Evolutionary conservation across 768 basidiomycete genomes (phyloP).

Genomic region (Trametes meyenii): DNA sequence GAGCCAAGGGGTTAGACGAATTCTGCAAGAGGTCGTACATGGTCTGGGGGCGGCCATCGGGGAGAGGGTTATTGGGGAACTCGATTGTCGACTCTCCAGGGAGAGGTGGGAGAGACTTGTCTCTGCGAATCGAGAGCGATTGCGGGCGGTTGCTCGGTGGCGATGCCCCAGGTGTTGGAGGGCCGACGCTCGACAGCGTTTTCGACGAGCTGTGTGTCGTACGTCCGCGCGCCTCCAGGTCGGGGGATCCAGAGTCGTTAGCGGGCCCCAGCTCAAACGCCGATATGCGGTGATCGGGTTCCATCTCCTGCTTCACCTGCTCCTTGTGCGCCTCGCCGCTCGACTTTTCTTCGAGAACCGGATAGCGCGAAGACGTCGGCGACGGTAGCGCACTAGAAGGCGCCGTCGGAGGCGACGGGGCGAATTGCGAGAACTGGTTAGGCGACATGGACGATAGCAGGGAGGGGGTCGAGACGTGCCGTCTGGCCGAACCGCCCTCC

Average conservation of each 20-base stretch:
- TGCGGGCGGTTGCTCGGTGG: conserved; percentile 22
- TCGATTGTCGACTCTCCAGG: conserved; percentile 49
- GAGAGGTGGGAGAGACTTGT: conserved; percentile 80
- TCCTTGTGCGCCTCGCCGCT: conserved; percentile 46
- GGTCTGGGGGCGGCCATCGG: conserved; percentile 63
- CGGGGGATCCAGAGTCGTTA: conserved; percentile 29
- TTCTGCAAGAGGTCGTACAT: conserved; percentile 59
- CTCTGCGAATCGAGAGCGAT: conserved; percentile 45
- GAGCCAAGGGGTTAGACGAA: conserved; percentile 32
- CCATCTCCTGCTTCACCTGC: conserved; percentile 43
- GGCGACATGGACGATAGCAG: conserved; percentile 61
- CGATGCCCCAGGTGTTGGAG: conserved; percentile 27
- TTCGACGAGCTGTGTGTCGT: conserved; percentile 31
- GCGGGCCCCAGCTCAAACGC: conserved; percentile 35
- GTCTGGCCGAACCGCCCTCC: conserved; percentile 50
- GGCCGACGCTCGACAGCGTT: conserved; percentile 27
- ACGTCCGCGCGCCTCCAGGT: conserved; percentile 29
- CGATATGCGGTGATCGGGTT: conserved; percentile 42
- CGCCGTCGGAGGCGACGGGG: conserved; percentile 75
- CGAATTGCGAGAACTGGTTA: conserved; percentile 56
- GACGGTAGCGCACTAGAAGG: conserved; percentile 77
- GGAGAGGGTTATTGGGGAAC: conserved; percentile 29
- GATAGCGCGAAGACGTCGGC: conserved; percentile 70
- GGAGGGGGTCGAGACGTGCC: conserved; percentile 73
- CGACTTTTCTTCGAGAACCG: conserved; percentile 56